Conservation (phyloP, 495 filamentous ascomycete species). For the Endocarpon pusillum region DNA sequence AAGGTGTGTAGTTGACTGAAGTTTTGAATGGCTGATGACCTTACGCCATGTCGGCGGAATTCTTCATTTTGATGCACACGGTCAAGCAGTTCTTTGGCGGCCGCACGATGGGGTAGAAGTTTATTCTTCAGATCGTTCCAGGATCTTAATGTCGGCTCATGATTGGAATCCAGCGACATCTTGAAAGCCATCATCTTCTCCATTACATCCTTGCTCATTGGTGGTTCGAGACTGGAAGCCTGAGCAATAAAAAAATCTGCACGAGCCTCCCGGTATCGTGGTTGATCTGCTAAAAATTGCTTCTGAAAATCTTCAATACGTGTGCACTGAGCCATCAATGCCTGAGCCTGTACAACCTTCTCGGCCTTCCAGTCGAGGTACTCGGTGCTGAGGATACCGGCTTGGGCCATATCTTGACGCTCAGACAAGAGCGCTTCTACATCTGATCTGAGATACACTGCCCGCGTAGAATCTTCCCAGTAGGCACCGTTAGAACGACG, state of each 20-base stretch:
- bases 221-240: background rate
- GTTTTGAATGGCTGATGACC: background rate
- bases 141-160: background rate
- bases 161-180: background rate
- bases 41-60: background rate
- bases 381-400: too few species aligned
- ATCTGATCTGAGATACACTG: too few species aligned
- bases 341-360: background rate
- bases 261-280: background rate
- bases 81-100: background rate
- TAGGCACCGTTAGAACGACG: too few species aligned
- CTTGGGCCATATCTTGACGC: too few species aligned
- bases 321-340: background rate
- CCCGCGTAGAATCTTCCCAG: too few species aligned
- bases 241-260: background rate
- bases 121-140: background rate
- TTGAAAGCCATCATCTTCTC: slow-evolving; percentile 1
- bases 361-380: background rate
- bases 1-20: background rate
- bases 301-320: background rate
- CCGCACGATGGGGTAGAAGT: too few species aligned
- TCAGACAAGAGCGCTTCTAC: too few species aligned
- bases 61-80: background rate
- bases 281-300: background rate
- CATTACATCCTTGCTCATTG: background rate